Evolutionary conservation across 164 flowering plant genomes (phyloP).

Genomic region (Annona squamosa): DNA sequence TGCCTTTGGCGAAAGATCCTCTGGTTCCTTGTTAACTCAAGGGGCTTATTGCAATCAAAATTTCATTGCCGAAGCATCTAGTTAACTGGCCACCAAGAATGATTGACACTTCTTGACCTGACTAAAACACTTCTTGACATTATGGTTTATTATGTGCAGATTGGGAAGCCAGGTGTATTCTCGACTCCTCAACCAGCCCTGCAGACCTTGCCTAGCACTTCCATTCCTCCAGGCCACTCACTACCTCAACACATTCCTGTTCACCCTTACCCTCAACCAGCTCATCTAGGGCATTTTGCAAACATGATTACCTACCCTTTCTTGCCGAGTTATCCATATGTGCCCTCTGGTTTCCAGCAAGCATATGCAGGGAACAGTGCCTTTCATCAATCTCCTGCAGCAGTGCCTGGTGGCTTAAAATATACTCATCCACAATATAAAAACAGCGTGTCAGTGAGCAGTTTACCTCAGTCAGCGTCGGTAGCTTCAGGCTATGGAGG

Average conservation of each 20-base stretch:
- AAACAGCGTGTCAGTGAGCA: slow-evolving; percentile 62
- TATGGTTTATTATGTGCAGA: slow-evolving; percentile 29
- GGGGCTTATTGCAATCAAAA: background rate
- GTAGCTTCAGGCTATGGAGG: slow-evolving; percentile 73
- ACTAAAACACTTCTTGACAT: background rate
- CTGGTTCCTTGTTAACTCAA: background rate
- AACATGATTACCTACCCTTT: slow-evolving; percentile 87
- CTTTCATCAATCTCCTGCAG: slow-evolving; percentile 83
- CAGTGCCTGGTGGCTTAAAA: slow-evolving; percentile 37
- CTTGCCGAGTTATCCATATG: slow-evolving; percentile 69
- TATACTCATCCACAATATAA: slow-evolving; percentile 73
- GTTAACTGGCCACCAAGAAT: background rate
- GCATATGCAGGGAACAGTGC: slow-evolving; percentile 73
- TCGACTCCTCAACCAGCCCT: slow-evolving; percentile 49
- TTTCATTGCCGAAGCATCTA: background rate
- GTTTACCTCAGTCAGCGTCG: slow-evolving; percentile 72
- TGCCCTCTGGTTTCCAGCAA: slow-evolving; percentile 90
- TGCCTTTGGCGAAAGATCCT: background rate
- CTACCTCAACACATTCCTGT: slow-evolving; percentile 76
- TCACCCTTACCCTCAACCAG: slow-evolving; percentile 78
- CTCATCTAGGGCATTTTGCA: slow-evolving; percentile 75
- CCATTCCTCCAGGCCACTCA: slow-evolving; percentile 58
- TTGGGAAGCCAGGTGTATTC: slow-evolving; percentile 44
- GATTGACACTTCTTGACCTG: background rate
- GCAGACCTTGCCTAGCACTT: slow-evolving; percentile 53